Base-by-base conservation (phyloP, 345 rosid genomes). In the Carallia brachiata region DNA sequence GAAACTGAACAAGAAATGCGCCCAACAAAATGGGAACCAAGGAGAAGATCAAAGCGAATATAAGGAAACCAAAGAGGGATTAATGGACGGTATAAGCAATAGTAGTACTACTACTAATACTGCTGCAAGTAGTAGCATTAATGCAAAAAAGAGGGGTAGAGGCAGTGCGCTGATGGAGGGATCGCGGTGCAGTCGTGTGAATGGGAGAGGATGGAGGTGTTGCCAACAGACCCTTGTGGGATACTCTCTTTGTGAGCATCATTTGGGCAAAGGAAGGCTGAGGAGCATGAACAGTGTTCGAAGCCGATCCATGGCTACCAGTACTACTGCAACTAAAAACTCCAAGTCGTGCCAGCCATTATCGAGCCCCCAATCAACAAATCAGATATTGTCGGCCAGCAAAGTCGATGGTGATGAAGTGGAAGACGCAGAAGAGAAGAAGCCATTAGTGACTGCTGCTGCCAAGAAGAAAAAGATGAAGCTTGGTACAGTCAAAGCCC, bases 181-280 rank as follows among this genome's bases (percentile, higher is more conserved):
- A 39, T 95, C 99, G 36, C 56, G 97, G 75, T 95, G 97, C 84
- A 95, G 97, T 77, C 89, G 99, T 2, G 97, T 90, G 15, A 95
- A 95, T 36, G 99, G 99, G 39, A 81, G 97, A 76, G 99, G 99
- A 62, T 95, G 99, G 99, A 84, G 99, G 69, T 95, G 99, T 58
- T 89, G 94, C 67, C 97, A 92, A 47, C 97, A 85, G 77, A 95
- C 99, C 5, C 92, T 95, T 36, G 90, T 88, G 28, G 99, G 98
- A 7, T 95, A 95, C 76, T 92, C 98, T 1, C 90, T 95, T 37
- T 95, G 99, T 63, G 99, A 90, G 84, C 97, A 95, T 80, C 99
- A 95, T 75, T 72, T 95, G 52, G 99, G 99, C 4, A 95, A 95
- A 80, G 99, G 98, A 59, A 84, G 99, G 74, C 86, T 95, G 0